Evolutionary conservation across 768 basidiomycete species (phyloP).

Genomic region (Russula emetica): DNA sequence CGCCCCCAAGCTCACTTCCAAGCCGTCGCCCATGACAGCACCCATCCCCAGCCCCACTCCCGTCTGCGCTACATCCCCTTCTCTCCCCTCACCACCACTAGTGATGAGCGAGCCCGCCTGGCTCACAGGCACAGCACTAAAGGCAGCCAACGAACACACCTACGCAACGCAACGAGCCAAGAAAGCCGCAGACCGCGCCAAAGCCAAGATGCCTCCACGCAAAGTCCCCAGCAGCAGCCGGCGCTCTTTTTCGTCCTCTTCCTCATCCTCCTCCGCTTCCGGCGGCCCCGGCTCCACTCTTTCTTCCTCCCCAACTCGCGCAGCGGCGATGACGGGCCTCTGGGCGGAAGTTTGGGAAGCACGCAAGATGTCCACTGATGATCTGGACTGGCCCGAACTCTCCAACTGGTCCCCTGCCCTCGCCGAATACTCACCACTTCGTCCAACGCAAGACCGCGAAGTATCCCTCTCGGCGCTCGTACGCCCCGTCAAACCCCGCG

Average conservation of each 20-base stretch:
- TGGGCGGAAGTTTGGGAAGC: constrained; percentile 23
- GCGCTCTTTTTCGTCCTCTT: no score
- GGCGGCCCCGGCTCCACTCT: neutral
- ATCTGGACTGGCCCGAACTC: constrained; percentile 22
- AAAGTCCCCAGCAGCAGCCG: neutral
- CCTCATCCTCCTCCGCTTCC: neutral
- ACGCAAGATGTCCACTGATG: constrained; percentile 1
- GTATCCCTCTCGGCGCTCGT: constrained; percentile 30
- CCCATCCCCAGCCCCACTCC: neutral
- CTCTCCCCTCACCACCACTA: neutral
- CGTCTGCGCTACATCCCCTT: neutral
- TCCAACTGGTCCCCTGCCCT: neutral
- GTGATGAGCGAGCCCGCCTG: constrained; percentile 5
- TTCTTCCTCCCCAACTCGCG: neutral
- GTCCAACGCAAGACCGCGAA: constrained; percentile 26
- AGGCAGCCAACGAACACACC: constrained; percentile 19
- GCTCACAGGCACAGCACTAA: constrained; percentile 20
- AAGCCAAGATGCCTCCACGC: constrained; percentile 12
- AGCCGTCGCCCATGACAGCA: neutral
- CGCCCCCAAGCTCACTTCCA: constrained; percentile 20
- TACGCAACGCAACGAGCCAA: constrained; percentile 23
- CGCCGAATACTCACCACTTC: constrained; percentile 2
- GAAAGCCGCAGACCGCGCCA: constrained; percentile 28
- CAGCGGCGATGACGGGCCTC: neutral
- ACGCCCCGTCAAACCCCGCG: constrained; percentile 29